phyloP scores from a whole-genome alignment of 768 basidiomycete species.

The Favolaschia claudopus region DNA sequence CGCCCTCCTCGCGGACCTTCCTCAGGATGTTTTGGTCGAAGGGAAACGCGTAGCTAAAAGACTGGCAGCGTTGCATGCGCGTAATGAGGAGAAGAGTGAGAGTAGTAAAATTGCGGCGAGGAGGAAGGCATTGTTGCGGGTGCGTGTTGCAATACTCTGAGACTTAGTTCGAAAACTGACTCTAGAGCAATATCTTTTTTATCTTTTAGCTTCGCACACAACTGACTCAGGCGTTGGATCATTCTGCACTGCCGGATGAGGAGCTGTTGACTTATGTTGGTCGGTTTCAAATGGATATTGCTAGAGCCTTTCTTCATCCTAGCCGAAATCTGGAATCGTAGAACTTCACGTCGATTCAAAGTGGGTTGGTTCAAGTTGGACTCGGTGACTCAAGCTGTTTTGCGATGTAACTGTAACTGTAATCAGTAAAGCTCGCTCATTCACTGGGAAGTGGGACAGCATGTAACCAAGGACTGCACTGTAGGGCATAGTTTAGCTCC shows the following conservation, averaged over 20 bases:
- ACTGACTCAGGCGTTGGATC: constrained; percentile 73
- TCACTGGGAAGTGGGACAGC: too few species aligned
- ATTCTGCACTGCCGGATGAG: constrained; percentile 76
- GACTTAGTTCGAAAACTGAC: not conserved
- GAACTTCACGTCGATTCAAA: too few species aligned
- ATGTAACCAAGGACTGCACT: too few species aligned
- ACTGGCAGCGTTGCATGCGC: constrained; percentile 65
- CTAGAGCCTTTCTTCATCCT: constrained; percentile 54
- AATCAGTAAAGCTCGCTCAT: too few species aligned
- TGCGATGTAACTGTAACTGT: too few species aligned
- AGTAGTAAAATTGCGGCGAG: constrained; percentile 64
- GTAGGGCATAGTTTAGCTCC: too few species aligned
- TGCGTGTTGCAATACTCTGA: constrained; percentile 39
- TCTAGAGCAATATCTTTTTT: not conserved
- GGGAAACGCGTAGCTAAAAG: constrained; percentile 65
- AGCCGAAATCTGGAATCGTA: too few species aligned
- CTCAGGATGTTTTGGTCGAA: constrained; percentile 70
- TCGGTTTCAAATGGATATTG: constrained; percentile 75
- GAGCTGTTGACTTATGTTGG: constrained; percentile 72
- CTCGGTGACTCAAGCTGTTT: too few species aligned
- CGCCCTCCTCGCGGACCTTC: constrained; percentile 87
- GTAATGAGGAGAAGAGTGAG: constrained; percentile 66
- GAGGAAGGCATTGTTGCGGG: constrained; percentile 74
- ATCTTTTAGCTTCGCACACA: constrained; percentile 71
- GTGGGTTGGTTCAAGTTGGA: too few species aligned